Evolutionary conservation across 2,329 filamentous ascomycete species (phyloP).

Genomic region (Rachicladosporium sp.): DNA sequence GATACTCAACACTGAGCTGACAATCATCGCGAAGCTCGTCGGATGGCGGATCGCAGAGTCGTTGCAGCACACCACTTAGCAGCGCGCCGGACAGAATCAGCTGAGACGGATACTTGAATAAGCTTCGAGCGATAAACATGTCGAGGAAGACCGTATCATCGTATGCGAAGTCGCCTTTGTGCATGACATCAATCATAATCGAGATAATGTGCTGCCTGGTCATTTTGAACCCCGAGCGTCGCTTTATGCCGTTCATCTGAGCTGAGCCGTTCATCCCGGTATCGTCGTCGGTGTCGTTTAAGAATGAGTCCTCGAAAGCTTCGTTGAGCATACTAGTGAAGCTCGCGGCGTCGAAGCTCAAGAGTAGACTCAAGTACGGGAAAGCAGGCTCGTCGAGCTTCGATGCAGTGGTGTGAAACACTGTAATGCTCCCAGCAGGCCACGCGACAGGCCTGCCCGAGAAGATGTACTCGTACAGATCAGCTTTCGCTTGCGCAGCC

Average conservation of each 20-base stretch:
- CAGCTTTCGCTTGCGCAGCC: conserved; percentile 65
- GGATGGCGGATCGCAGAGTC: conserved; percentile 74
- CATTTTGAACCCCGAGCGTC: conserved; percentile 31
- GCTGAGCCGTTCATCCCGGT: conserved; percentile 13
- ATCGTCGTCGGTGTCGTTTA: conserved; percentile 59
- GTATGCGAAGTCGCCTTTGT: conserved; percentile 56
- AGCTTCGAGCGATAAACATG: conserved; percentile 94
- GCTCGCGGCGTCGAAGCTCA: conserved; percentile 80
- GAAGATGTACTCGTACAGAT: conserved; percentile 89
- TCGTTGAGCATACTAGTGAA: conserved; percentile 94
- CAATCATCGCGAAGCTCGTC: conserved; percentile 79
- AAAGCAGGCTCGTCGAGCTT: conserved; percentile 58
- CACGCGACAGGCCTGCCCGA: conserved; percentile 66
- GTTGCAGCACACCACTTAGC: conserved; percentile 65
- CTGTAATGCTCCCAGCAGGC: conserved; percentile 52
- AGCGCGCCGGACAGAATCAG: conserved; percentile 80
- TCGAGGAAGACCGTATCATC: conserved; percentile 89
- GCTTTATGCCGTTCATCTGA: conserved; percentile 14
- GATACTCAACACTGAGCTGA: conserved; percentile 91
- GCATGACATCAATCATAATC: conserved; percentile 86
- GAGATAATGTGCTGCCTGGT: conserved; percentile 88
- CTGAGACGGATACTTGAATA: conserved; percentile 95
- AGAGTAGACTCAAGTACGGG: conserved; percentile 68
- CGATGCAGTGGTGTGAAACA: conserved; percentile 48
- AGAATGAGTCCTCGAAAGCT: conserved; percentile 86